Base-by-base conservation (phyloP, 148 eudicot genomes). In the Silene uniflora region DNA sequence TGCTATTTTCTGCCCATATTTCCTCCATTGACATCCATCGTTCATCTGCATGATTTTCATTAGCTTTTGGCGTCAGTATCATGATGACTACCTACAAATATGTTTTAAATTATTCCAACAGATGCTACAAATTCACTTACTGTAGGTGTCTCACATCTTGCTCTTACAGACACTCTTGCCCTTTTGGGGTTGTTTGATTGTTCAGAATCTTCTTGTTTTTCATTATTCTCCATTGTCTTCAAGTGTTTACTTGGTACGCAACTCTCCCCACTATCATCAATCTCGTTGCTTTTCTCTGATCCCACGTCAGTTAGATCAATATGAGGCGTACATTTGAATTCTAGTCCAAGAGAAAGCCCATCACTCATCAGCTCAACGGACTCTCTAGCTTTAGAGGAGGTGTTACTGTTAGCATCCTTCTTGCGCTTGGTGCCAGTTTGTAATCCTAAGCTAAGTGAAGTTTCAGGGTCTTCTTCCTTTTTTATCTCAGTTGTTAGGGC, bases 11-110 rank as follows among this genome's bases (percentile, higher is more conserved):
- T 91, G 97, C 42, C 97, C 97, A 71, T 91, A 91, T 75, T 91
- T 91, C 72, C 97, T 85, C 97, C 97, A 91, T 55, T 91, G 97
- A 29, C 97, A 91, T 11, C 97, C 97, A 75, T 91, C 97, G 81
- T 87, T 81, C 93, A 91, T 89, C 97, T 91, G 80, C 76, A 74
- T 29, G 19, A 18, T 32, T 73, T 54, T 55, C 25, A 54, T 10
- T 6, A 21, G 25, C 54, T 9, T 12, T 35, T 19, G 2, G 39
- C 3, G 6, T 23, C 6, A 44, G 47, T 17, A 19, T 62, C 60
- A 19, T 24, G 73, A 10, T 64, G 42, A 66, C 21, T 60, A 23
- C 13, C 63, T 17, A 18, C 12, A 67, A 27, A 54, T 17, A 52
- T 6, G 29, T 22, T 61, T 9, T 8, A 17, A 47, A 12, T 32